A percentile compares a stretch with the other conserved stretches of the same genome.
phyloP scores from a whole-genome alignment of 768 basidiomycete species.

The Suillus discolor region DNA sequence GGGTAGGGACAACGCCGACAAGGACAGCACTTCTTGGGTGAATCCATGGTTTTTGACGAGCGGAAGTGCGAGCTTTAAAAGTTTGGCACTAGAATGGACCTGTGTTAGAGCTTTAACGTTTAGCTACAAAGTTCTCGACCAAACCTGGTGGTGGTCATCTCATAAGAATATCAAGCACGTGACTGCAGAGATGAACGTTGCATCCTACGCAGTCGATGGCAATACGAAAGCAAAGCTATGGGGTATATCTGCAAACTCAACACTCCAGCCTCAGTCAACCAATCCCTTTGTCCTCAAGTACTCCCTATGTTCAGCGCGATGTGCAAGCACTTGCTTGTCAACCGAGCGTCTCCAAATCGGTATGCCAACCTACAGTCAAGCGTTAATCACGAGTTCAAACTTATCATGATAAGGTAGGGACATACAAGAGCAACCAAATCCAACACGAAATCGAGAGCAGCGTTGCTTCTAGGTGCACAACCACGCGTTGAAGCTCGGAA shows the following conservation, averaged over 20 bases:
- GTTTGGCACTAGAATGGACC: conserved; percentile 23
- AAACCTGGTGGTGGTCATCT: conserved; percentile 9
- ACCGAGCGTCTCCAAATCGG: conserved; percentile 56
- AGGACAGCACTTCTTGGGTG: conserved; percentile 68
- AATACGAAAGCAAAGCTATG: too few relatives aligned
- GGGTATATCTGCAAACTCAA: too few relatives aligned
- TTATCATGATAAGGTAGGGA: conserved; percentile 4
- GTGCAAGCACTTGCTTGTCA: conserved; percentile 47
- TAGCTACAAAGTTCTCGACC: background rate
- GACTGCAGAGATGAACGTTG: background rate
- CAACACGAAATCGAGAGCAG: too few relatives aligned
- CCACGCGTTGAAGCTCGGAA: too few relatives aligned
- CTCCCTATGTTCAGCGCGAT: conserved; percentile 47
- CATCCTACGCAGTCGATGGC: too few relatives aligned
- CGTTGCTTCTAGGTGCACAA: too few relatives aligned
- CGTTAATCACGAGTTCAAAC: background rate
- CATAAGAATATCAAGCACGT: background rate
- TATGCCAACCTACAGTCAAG: conserved; percentile 43
- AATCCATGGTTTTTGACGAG: conserved; percentile 72
- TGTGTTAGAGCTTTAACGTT: background rate
- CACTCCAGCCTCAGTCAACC: too few relatives aligned
- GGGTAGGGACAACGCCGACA: conserved; percentile 50
- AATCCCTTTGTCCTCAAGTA: conserved; percentile 49
- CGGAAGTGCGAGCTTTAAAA: conserved; percentile 65
- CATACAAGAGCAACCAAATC: conserved; percentile 48